Evolutionary conservation across 257 asterid genomes (phyloP).

Genomic region (Jaltomata sinuosa): DNA sequence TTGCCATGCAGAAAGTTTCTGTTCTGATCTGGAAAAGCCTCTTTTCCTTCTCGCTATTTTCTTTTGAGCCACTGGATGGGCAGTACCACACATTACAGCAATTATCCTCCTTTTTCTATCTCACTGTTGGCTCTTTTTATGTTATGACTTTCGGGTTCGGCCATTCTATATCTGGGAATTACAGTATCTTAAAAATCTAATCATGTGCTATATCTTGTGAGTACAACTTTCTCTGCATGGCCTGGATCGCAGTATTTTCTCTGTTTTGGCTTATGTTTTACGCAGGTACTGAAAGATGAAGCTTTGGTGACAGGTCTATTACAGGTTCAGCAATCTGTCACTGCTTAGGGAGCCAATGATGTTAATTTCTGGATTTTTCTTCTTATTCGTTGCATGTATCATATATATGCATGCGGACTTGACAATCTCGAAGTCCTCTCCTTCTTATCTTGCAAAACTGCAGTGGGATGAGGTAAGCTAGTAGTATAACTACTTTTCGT

Average conservation of each 20-base stretch:
- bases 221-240: background rate
- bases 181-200: background rate
- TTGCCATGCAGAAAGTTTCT: background rate
- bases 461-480: constrained; percentile 91
- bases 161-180: background rate
- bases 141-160: background rate
- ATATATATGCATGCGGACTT: constrained; percentile 73
- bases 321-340: constrained; percentile 77
- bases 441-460: constrained; percentile 82
- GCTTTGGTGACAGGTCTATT: constrained; percentile 53
- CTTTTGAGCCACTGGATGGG: background rate
- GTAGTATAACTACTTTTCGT: background rate
- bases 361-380: constrained; percentile 84
- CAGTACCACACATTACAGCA: background rate
- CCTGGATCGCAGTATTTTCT: background rate
- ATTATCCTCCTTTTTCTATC: background rate
- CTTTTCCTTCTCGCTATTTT: background rate
- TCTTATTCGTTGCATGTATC: constrained; percentile 68
- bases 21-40: background rate
- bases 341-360: constrained; percentile 80
- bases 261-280: background rate
- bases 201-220: background rate
- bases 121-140: background rate
- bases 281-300: background rate
- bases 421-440: constrained; percentile 86